Base-by-base conservation (phyloP, 768 basidiomycete genomes). In the Collybia sp. region DNA sequence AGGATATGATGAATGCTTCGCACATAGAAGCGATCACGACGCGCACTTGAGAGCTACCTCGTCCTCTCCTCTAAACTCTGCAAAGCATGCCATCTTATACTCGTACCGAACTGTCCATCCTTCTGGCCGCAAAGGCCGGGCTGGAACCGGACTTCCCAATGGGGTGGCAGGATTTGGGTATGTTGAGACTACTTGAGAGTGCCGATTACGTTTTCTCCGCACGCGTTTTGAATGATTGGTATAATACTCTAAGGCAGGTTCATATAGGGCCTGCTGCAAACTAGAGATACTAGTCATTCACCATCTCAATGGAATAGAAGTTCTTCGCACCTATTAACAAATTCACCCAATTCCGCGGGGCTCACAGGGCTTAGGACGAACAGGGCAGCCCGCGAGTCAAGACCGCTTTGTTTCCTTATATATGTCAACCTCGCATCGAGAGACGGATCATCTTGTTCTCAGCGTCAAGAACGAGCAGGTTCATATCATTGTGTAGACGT, bases 51-150 rank as follows among this genome's bases (percentile, higher is more conserved):
- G 70, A 1, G 94, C 92, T 8, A 93, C 85, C 56, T 97, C 93
- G 48, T 89, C 80, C 62, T 98, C 95, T 11, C 89, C 83, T 47
- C 94, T 70, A 58, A 97, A 93, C 64, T 99, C 95, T 0, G 95
- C 93, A 63, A 97, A 98, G 55, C 88, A 86, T 0, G 88, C 96
- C 78, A 94, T 88, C 67, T 98, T 99, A 73, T 93, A 98, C 60
- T 97, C 94, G 58, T 97, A 97, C 25, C 96, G 73, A 15, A 95
- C 93, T 0, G 88, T 91, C 95, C 94, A 99, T 0, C 94, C 94
- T 63, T 91, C 85, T 1, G 85, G 79, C 20, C 88, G 72, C 4
- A 96, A 68, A 1, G 86, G 82, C 13, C 83, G 79, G 1, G 76
- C 63, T 15, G 77, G 61, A 34, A 62, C 61, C 12, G 69, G 51